phyloP scores from a whole-genome alignment of 2,329 filamentous ascomycete species.

The Exophiala bonariae region DNA sequence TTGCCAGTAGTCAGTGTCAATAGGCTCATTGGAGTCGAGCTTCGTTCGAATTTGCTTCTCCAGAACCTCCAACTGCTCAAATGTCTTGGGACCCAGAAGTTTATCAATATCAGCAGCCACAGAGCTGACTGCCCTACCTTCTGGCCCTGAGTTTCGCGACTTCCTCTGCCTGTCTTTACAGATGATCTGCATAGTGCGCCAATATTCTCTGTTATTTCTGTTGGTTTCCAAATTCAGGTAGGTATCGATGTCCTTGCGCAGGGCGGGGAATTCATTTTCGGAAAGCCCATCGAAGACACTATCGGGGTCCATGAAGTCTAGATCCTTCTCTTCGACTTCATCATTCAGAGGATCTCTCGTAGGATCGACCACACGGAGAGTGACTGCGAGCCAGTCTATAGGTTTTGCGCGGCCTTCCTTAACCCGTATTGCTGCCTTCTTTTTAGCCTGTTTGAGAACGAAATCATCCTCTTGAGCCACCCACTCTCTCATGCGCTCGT shows the following conservation, averaged over 20 bases:
- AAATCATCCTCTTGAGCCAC: constrained; percentile 95
- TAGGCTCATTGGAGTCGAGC: constrained; percentile 81
- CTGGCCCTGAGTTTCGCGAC: constrained; percentile 56
- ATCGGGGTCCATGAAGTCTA: constrained; percentile 77
- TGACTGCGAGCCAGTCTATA: constrained; percentile 92
- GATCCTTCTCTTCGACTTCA: constrained; percentile 73
- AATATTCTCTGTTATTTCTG: constrained; percentile 78
- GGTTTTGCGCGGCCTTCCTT: constrained; percentile 87
- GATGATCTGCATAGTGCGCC: constrained; percentile 82
- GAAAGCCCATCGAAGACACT: constrained; percentile 74
- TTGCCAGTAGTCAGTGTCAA: constrained; percentile 98
- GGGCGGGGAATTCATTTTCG: constrained; percentile 66
- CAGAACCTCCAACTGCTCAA: constrained; percentile 80
- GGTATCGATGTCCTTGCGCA: constrained; percentile 78
- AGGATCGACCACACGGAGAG: constrained; percentile 81
- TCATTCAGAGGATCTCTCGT: constrained; percentile 79
- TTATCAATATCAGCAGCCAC: constrained; percentile 87
- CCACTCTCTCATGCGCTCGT: constrained; percentile 77
- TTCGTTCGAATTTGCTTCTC: constrained; percentile 87
- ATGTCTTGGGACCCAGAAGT: constrained; percentile 79
- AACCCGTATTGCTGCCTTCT: constrained; percentile 93
- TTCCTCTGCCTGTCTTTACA: constrained; percentile 74
- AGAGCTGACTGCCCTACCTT: constrained; percentile 75
- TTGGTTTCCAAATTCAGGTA: constrained; percentile 82
- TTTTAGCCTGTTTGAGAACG: constrained; percentile 94